Conservation (phyloP, 2,329 filamentous ascomycete genomes). For the Fusarium subtropicale region DNA sequence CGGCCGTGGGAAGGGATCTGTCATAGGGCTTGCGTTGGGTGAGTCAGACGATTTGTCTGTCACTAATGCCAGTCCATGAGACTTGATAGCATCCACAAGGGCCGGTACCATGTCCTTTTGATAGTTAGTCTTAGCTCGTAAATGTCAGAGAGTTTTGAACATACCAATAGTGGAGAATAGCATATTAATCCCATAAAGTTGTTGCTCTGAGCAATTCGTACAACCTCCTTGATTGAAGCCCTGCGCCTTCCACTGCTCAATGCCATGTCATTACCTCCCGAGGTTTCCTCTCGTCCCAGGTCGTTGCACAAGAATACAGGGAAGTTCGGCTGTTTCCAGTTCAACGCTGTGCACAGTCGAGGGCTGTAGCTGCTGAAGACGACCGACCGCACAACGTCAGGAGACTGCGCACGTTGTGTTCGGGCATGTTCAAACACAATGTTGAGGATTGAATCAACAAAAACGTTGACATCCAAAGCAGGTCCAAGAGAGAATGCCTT, state of each 20-base stretch:
- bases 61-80: slow-evolving; percentile 90
- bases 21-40: slow-evolving; percentile 54
- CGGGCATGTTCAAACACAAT: slow-evolving; percentile 94
- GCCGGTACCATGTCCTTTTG: slow-evolving; percentile 89
- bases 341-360: slow-evolving; percentile 90
- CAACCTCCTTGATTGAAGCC: slow-evolving; percentile 93
- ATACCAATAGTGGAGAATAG: slow-evolving; percentile 84
- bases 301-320: slow-evolving; percentile 97
- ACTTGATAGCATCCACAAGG: slow-evolving; percentile 92
- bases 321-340: slow-evolving; percentile 99
- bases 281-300: slow-evolving; percentile 72
- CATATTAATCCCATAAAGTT: slow-evolving; percentile 99
- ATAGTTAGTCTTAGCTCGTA: background rate
- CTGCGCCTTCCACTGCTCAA: slow-evolving; percentile 75
- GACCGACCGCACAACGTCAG: slow-evolving; percentile 83
- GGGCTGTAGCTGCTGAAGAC: slow-evolving; percentile 95
- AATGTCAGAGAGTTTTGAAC: slow-evolving; percentile 48
- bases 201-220: slow-evolving; percentile 91
- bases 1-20: slow-evolving; percentile 68
- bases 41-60: slow-evolving; percentile 80
- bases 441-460: slow-evolving; percentile 84
- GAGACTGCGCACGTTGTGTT: slow-evolving; percentile 68
- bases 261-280: slow-evolving; percentile 53
- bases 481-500: slow-evolving; percentile 75
- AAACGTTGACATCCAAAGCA: slow-evolving; percentile 84